phyloP scores from a whole-genome alignment of 2,329 filamentous ascomycete genomes.

The Fusarium pseudonygamai region DNA sequence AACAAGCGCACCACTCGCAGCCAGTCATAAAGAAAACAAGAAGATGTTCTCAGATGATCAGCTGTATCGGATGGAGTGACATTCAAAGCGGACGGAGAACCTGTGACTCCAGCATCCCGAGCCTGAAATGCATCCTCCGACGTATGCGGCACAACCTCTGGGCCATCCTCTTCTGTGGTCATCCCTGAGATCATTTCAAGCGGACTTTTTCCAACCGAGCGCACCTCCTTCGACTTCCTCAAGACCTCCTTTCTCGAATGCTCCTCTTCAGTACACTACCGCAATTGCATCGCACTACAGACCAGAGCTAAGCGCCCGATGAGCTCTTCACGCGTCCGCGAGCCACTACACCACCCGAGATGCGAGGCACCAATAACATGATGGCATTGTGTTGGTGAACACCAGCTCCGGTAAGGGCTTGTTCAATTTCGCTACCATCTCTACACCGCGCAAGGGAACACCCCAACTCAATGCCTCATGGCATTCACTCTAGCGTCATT shows the following conservation, averaged over 20 bases:
- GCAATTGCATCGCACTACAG: not conserved
- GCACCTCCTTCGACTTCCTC: not conserved
- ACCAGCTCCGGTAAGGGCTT: not conserved
- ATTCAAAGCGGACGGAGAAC: constrained; percentile 3
- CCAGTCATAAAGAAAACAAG: constrained; percentile 55
- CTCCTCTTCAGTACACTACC: not conserved
- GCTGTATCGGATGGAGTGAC: not conserved
- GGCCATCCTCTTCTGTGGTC: fast-evolving
- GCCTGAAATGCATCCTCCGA: not conserved
- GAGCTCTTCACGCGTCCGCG: not conserved
- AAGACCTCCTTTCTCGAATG: not conserved
- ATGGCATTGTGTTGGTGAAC: not conserved
- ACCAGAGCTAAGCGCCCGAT: not conserved
- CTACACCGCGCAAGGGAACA: not conserved
- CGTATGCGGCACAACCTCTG: fast-evolving
- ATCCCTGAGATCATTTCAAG: not conserved
- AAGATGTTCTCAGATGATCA: not conserved
- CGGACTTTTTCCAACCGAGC: fast-evolving
- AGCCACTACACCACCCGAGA: not conserved
- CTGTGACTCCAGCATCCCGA: not conserved
- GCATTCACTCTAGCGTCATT: not conserved
- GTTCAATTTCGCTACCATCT: not conserved
- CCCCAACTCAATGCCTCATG: not conserved
- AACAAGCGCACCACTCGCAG: constrained; percentile 69
- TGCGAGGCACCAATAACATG: fast-evolving